Percentiles rank a stretch among this genome's conserved stretches.
phyloP scores from a whole-genome alignment of 495 filamentous ascomycete genomes.

The Neurospora sp. region DNA sequence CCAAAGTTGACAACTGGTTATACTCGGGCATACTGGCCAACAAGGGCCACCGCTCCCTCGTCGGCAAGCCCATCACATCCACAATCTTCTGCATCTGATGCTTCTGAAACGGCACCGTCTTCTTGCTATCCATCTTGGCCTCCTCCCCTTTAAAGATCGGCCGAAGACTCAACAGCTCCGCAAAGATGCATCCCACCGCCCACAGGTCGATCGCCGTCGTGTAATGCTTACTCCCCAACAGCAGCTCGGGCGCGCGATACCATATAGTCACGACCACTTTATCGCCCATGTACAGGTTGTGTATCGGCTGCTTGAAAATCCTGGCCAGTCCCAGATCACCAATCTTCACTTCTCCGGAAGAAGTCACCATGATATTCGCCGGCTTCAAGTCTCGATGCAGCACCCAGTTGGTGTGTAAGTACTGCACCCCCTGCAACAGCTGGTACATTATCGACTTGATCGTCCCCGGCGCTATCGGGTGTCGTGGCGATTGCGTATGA shows the following conservation, averaged over 20 bases:
- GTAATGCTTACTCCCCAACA: slow-evolving; percentile 86
- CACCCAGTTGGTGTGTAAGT: slow-evolving; percentile 95
- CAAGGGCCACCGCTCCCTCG: slow-evolving; percentile 80
- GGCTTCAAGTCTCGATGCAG: slow-evolving; percentile 94
- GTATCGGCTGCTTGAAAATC: slow-evolving; percentile 85
- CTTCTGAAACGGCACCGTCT: slow-evolving; percentile 91
- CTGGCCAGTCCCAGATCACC: slow-evolving; percentile 88
- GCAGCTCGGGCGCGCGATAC: slow-evolving; percentile 93
- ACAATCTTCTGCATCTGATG: slow-evolving; percentile 99
- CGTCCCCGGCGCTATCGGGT: slow-evolving; percentile 76
- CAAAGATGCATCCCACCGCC: slow-evolving; percentile 98
- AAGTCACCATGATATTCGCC: slow-evolving; percentile 98
- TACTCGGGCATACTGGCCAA: slow-evolving; percentile 76
- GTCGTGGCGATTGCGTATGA: slow-evolving; percentile 78
- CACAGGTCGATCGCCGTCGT: slow-evolving; percentile 95
- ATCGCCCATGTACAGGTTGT: slow-evolving; percentile 84
- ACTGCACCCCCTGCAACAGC: slow-evolving; percentile 84
- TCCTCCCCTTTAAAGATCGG: slow-evolving; percentile 99
- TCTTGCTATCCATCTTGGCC: slow-evolving; percentile 97
- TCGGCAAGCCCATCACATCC: slow-evolving; percentile 85
- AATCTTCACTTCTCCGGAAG: slow-evolving; percentile 78
- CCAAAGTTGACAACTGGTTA: slow-evolving; percentile 55
- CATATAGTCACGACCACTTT: slow-evolving; percentile 99
- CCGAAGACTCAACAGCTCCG: slow-evolving; percentile 78
- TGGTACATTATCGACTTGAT: slow-evolving; percentile 92